phyloP scores from a whole-genome alignment of 192 early-diverging fungal species.

The Geranomyces variabilis region DNA sequence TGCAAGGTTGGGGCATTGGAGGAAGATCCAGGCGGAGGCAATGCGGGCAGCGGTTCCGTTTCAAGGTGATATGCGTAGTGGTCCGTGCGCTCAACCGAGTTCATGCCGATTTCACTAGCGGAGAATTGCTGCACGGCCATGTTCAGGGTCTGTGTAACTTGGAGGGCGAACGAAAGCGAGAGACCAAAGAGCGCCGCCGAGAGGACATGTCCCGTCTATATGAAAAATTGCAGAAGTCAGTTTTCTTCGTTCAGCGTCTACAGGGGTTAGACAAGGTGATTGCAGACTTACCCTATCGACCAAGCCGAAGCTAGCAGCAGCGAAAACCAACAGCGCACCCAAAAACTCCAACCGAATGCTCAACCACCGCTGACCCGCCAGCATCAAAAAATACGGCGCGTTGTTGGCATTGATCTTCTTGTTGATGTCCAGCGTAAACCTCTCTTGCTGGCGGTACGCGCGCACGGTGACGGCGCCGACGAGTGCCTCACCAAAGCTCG shows the following conservation, averaged over 20 bases:
- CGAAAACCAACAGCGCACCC: conserved; percentile 71
- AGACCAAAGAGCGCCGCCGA: too few relatives aligned
- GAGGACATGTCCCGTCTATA: too few relatives aligned
- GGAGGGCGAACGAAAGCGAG: conserved; percentile 61
- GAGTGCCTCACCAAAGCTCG: not conserved
- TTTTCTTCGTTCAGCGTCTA: too few relatives aligned
- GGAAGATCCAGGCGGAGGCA: not conserved
- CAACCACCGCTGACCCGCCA: conserved; percentile 76
- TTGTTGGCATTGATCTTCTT: conserved; percentile 68
- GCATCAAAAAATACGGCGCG: conserved; percentile 82
- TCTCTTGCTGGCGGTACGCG: not conserved
- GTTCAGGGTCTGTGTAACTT: conserved; percentile 71
- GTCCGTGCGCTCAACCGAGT: conserved; percentile 74
- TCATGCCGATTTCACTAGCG: conserved; percentile 61
- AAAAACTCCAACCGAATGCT: conserved; percentile 70
- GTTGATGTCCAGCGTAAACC: not conserved
- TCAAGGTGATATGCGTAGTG: conserved; percentile 78
- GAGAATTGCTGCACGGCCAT: too few relatives aligned
- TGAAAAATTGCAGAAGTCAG: too few relatives aligned
- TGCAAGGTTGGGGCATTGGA: too few relatives aligned
- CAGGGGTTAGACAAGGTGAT: too few relatives aligned
- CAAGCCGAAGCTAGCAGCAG: too few relatives aligned
- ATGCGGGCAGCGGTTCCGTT: not conserved
- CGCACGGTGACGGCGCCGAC: not conserved
- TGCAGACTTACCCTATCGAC: too few relatives aligned